Base-by-base conservation (phyloP, 257 asterid genomes). In the Nicotiana attenuata region DNA sequence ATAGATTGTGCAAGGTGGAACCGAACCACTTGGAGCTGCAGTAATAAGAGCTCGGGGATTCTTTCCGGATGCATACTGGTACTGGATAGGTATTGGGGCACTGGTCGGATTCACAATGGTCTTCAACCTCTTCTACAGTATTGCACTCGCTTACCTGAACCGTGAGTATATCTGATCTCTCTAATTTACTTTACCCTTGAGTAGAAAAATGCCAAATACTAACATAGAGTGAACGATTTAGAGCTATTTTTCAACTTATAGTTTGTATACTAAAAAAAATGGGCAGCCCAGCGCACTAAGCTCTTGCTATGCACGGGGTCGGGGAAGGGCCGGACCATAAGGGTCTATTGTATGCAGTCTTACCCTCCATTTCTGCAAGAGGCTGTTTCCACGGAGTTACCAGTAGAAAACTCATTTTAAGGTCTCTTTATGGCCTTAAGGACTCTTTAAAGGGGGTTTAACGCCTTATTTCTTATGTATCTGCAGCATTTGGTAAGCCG, bases 21-120 rank as follows among this genome's bases (percentile, higher is more conserved):
- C 88, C 15, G 84, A 41, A 3, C 41, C 79, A 29, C 79, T 92
- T 76, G 97, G 97, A 81, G 87, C 68, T 33, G 77, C 47, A 0
- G 89, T 86, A 22, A 4, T 89, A 84, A 80, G 81, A 71, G 10
- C 85, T 16, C 81, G 92, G 52, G 94, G 94, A 6, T 88, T 87
- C 85, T 91, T 61, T 83, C 87, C 97, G 20, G 76, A 89, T 7
- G 35, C 93, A 33, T 87, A 91, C 77, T 91, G 97, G 97, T 91
- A 90, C 47, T 92, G 97, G 97, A 84, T 92, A 14, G 94, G 97
- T 55, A 61, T 85, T 5, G 91, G 89, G 52, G 94, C 91, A 7
- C 78, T 75, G 10, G 1, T 85, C 20, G 94, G 91, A 66, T 89
- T 88, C 77, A 61, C 87, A 13, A 56, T 77, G 38, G 0, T 92